phyloP scores from a whole-genome alignment of 306 rosid genomes.

The Vigna hirtella region DNA sequence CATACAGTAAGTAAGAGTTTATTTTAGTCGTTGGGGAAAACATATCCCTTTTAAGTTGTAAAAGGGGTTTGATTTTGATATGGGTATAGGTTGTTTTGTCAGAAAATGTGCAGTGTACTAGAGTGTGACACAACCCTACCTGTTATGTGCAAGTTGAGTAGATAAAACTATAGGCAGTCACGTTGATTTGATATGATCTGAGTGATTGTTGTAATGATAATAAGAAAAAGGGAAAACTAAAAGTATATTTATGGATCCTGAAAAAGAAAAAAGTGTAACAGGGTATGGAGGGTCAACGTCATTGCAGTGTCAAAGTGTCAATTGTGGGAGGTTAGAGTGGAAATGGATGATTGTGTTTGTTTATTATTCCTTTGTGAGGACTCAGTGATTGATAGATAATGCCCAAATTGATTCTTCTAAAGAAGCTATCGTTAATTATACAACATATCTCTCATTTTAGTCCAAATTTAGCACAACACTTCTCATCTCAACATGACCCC shows the following conservation, averaged over 20 bases:
- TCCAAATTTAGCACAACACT: constrained; percentile 12
- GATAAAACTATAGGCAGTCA: constrained; percentile 27
- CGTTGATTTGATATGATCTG: constrained; percentile 42
- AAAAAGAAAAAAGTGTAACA: constrained; percentile 31
- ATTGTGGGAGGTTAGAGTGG: constrained; percentile 37
- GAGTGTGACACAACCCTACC: constrained; percentile 35
- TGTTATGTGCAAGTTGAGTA: constrained; percentile 29
- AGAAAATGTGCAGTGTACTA: constrained; percentile 30
- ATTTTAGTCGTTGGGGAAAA: too few relatives aligned
- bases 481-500: constrained; percentile 13
- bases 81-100: constrained; percentile 22
- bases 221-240: background rate
- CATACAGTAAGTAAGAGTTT: too few relatives aligned
- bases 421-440: constrained; percentile 6
- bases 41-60: background rate
- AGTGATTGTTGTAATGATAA: constrained; percentile 30
- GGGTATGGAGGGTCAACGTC: constrained; percentile 46
- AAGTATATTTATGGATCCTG: background rate
- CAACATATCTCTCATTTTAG: background rate
- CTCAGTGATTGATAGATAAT: background rate
- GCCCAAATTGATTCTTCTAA: constrained; percentile 20
- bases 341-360: constrained; percentile 39
- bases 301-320: constrained; percentile 47
- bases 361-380: constrained; percentile 18
- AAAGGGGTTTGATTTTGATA: constrained; percentile 14